These are phyloP conservation scores for Pyrus communis DNA, from an alignment of 306 rosid species.

Conservation along the genomic window DNA sequence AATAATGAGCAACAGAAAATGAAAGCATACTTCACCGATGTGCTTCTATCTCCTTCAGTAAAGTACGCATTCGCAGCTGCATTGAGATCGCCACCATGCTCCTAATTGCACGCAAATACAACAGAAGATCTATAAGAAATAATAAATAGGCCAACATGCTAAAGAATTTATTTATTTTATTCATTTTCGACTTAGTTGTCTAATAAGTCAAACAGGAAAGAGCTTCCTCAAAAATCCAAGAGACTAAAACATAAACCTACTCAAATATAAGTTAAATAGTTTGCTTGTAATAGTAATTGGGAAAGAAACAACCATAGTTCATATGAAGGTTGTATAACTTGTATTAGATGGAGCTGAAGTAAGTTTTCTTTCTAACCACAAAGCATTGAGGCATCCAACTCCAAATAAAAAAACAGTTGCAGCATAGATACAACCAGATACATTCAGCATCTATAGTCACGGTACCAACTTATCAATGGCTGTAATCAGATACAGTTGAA, in stretches of 20 bases:
- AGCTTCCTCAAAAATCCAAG: neutral
- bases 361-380: neutral
- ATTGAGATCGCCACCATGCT: slow-evolving; percentile 72
- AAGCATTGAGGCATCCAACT: neutral
- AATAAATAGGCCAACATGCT: neutral
- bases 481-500: neutral
- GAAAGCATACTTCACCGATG: slow-evolving; percentile 36
- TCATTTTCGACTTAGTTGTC: neutral
- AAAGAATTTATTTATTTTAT: neutral
- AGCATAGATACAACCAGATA: neutral
- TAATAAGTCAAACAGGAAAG: neutral
- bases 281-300: neutral
- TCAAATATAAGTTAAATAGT: neutral
- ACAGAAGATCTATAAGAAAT: neutral
- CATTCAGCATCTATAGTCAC: neutral
- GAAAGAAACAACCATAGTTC: neutral
- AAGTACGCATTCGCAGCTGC: slow-evolving; percentile 82
- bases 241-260: neutral
- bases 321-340: neutral
- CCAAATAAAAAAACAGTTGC: neutral
- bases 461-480: neutral
- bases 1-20: slow-evolving; percentile 3
- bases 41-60: slow-evolving; percentile 63
- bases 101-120: slow-evolving; percentile 41
- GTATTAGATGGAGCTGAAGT: neutral